These are phyloP conservation scores for Leptographium procerum DNA, from an alignment of 2,329 filamentous ascomycete genomes.

Conservation along the genomic window DNA sequence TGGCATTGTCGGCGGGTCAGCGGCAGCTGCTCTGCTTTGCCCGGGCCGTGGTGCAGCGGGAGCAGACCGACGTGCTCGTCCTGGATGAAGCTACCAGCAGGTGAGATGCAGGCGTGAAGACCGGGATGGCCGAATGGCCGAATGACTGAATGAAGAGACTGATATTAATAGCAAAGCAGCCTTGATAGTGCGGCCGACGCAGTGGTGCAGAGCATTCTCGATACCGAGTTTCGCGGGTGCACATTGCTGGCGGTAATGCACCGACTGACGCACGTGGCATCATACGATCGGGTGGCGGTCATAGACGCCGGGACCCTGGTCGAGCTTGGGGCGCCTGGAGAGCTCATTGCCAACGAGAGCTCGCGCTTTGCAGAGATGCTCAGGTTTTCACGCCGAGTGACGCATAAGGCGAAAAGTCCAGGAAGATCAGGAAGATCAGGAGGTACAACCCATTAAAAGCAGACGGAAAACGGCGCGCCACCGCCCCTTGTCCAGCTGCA, in stretches of 20 bases:
- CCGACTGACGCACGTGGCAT: not conserved
- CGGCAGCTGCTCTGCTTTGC: constrained; percentile 33
- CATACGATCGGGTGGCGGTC: not conserved
- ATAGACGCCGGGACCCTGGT: not conserved
- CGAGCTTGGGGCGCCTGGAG: not conserved
- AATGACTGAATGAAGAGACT: too few species aligned
- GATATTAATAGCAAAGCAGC: too few species aligned
- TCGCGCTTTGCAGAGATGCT: not conserved
- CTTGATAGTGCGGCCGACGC: not conserved
- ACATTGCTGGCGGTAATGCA: not conserved
- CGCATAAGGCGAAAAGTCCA: too few species aligned
- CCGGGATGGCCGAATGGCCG: too few species aligned
- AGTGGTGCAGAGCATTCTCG: not conserved
- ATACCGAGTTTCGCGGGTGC: not conserved
- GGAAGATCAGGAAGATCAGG: too few species aligned
- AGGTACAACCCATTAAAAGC: not conserved
- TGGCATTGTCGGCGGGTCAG: constrained; percentile 29
- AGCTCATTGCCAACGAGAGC: not conserved
- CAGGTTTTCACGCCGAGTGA: too few species aligned
- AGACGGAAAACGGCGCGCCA: too few species aligned
- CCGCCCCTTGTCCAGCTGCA: not conserved
- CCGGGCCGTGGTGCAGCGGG: constrained; percentile 22
- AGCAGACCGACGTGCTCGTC: constrained; percentile 20
- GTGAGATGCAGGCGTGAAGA: not conserved
- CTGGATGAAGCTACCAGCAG: constrained; percentile 20